Evolutionary conservation across 176 grass and related monocot genomes (phyloP).

Genomic region (Lolium rigidum): DNA sequence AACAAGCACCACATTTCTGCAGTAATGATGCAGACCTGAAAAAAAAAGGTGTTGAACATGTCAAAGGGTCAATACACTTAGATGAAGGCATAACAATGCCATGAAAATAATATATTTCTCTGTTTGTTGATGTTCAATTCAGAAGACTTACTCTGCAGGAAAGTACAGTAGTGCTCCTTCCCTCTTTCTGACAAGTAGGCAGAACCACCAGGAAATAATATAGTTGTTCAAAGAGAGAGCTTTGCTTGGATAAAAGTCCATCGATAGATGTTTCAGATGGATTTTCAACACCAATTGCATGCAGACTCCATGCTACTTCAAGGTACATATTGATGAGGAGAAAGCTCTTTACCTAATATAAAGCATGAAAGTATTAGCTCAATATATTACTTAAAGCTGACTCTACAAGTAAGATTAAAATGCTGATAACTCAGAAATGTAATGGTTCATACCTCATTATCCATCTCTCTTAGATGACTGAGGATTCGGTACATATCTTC

Average conservation of each 20-base stretch:
- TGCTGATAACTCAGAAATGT: constrained; percentile 43
- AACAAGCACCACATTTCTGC: constrained; percentile 98
- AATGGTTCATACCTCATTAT: constrained; percentile 76
- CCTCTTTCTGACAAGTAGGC: constrained; percentile 71
- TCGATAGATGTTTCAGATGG: constrained; percentile 71
- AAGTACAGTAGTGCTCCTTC: constrained; percentile 75
- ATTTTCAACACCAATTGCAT: constrained; percentile 73
- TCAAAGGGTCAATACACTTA: constrained; percentile 22
- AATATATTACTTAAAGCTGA: constrained; percentile 20
- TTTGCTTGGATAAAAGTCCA: constrained; percentile 76
- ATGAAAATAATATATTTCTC: constrained; percentile 13
- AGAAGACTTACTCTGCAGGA: constrained; percentile 82
- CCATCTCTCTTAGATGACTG: constrained; percentile 79
- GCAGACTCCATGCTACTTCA: constrained; percentile 88
- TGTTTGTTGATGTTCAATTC: constrained; percentile 11
- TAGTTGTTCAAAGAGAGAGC: constrained; percentile 74
- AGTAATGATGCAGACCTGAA: constrained; percentile 84
- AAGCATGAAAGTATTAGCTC: constrained; percentile 27
- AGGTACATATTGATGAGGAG: constrained; percentile 95
- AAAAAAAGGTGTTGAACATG: constrained; percentile 24
- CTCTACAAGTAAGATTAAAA: constrained; percentile 3
- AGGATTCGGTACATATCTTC: constrained; percentile 86
- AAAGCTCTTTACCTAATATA: constrained; percentile 92
- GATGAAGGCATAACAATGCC: background rate
- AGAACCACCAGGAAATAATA: constrained; percentile 75